Evolutionary conservation across 768 basidiomycete genomes (phyloP), one percentile per base, ranked within the genome.

Genomic region (Termitomyces bulborhizus): DNA sequence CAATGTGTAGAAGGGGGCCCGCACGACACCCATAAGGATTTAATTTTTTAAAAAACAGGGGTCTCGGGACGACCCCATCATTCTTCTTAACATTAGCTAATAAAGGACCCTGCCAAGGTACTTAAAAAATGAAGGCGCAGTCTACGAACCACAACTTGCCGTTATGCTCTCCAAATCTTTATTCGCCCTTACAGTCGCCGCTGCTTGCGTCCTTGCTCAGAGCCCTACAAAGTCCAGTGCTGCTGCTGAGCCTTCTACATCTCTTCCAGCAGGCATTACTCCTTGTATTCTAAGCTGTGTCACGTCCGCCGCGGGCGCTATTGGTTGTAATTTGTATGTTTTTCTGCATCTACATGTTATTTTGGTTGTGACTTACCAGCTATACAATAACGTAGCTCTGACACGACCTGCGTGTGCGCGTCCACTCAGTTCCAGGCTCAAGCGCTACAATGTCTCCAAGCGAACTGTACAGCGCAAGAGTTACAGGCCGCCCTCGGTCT

Each of bases 371-470:
- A 8, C 32, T 37, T 12, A 51, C 15, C 6, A 3, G n/a, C n/a
- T n/a, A 21, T 21, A 21, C 21, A 21, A 21, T 41, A 11, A 8
- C 7, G 36, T 43, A 62, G 59, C 53, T 42, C 59, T 32, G 50
- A 66, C 36, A 0, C 45, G 6, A 0, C 46, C 3, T 66, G 65
- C 45, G 43, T 66, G 12, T 66, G 65, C 51, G 34, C 51, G 1
- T 60, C 51, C 1, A 6, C 45, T 4, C 50, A 59, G 40, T 66
- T 63, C 63, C 59, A 65, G 32, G 42, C 29, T 1, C 56, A 58
- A 18, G 63, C 63, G 15, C n/a, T 21, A 0, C 24, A 51, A 8
- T 66, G 65, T 40, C 41, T 66, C 5, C 7, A 39, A 27, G 6
- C n/a, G 57, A 13, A 36, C 12, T 63, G 65, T 45, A 52, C 64